Percentiles rank a stretch among this genome's conserved stretches.
Evolutionary conservation across 2,329 filamentous ascomycete genomes (phyloP).

Genomic region (Aspergillus sp.): DNA sequence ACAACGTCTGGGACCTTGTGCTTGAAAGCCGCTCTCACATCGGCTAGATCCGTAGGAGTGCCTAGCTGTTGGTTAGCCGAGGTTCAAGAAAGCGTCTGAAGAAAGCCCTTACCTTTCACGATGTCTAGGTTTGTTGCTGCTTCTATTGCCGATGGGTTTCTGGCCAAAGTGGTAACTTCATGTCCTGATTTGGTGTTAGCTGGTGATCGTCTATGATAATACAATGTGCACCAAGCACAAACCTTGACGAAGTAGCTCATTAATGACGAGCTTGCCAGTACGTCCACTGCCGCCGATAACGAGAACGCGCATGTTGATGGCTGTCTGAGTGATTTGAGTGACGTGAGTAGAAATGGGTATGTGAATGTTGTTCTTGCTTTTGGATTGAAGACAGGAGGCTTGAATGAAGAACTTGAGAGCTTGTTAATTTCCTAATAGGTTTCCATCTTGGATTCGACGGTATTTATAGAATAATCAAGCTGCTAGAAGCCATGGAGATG

Average conservation of each 20-base stretch:
- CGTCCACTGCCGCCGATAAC: constrained; percentile 43
- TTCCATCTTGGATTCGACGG: too few relatives aligned
- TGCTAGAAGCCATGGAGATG: too few relatives aligned
- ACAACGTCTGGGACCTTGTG: constrained; percentile 29
- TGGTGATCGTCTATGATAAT: not conserved
- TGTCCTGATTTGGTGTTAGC: constrained; percentile 18
- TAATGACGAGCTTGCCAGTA: constrained; percentile 40
- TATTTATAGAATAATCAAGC: too few relatives aligned
- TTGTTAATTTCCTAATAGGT: too few relatives aligned
- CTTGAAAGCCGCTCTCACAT: constrained; percentile 15
- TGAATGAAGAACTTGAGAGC: too few relatives aligned
- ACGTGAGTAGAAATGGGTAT: too few relatives aligned
- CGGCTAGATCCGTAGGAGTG: constrained; percentile 14
- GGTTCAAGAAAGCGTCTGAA: not conserved
- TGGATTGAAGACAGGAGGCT: too few relatives aligned
- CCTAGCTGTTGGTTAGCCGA: constrained; percentile 4
- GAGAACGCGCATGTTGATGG: constrained; percentile 25
- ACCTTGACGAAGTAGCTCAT: constrained; percentile 33
- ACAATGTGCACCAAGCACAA: not conserved
- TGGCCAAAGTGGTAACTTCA: constrained; percentile 36
- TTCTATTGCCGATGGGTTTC: constrained; percentile 22
- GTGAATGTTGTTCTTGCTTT: too few relatives aligned
- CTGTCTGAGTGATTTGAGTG: too few relatives aligned
- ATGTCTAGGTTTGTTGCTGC: constrained; percentile 14
- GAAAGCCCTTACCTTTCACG: constrained; percentile 12